These are phyloP conservation scores for Epichloe sp. DNA, from an alignment of 2,329 filamentous ascomycete species.

Conservation along the genomic window DNA sequence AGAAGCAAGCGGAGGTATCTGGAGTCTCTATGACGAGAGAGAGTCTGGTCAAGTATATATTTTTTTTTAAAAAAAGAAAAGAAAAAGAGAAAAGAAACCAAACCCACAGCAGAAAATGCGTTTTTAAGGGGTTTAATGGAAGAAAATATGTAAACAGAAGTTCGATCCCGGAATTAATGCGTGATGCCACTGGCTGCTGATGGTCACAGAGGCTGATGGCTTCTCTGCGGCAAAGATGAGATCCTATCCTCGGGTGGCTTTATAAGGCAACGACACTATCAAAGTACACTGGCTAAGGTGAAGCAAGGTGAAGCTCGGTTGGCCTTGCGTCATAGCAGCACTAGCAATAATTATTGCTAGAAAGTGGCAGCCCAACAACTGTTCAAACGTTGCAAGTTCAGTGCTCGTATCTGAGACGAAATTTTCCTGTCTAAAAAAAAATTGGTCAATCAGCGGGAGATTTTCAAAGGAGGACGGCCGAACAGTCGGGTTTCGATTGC, in stretches of 20 bases:
- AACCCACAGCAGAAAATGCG: not conserved
- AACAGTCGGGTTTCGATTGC: not conserved
- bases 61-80: too few relatives aligned
- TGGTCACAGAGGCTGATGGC: not conserved
- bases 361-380: not conserved
- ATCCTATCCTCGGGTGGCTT: not conserved
- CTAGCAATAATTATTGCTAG: not conserved
- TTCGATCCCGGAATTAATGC: too few relatives aligned
- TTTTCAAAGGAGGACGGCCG: not conserved
- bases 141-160: not conserved
- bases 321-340: not conserved
- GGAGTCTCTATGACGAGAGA: not conserved
- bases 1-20: not conserved
- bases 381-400: not conserved
- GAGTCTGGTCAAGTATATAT: not conserved
- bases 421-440: not conserved
- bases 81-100: not conserved
- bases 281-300: not conserved
- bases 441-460: not conserved
- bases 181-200: not conserved
- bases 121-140: not conserved
- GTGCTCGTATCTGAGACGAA: not conserved
- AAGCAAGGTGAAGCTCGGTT: not conserved
- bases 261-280: not conserved
- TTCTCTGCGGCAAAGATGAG: not conserved